Conservation (phyloP, 495 filamentous ascomycete genomes). For the Penicillium coprophilum region DNA sequence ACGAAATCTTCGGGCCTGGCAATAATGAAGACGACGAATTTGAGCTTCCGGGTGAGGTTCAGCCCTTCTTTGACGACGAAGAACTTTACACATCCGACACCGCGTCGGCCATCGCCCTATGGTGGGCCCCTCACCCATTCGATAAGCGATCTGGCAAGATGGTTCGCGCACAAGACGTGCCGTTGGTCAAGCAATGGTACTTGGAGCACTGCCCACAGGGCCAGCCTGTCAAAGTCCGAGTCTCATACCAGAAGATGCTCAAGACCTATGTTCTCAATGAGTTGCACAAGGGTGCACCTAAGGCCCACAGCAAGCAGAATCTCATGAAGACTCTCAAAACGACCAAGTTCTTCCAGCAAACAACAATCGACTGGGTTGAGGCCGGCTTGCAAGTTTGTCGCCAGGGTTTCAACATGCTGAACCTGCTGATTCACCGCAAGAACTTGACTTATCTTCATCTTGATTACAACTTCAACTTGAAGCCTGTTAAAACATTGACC, state of each 20-base stretch:
- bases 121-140: slow-evolving; percentile 99
- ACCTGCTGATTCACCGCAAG: slow-evolving; percentile 96
- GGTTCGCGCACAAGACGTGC: slow-evolving; percentile 95
- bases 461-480: slow-evolving; percentile 99
- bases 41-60: slow-evolving; percentile 72
- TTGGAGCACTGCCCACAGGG: slow-evolving; percentile 90
- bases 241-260: slow-evolving; percentile 98
- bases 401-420: slow-evolving; percentile 99
- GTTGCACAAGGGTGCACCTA: slow-evolving; percentile 89
- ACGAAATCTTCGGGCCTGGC: slow-evolving; percentile 86
- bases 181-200: slow-evolving; percentile 98
- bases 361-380: slow-evolving; percentile 99
- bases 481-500: slow-evolving; percentile 97
- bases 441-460: slow-evolving; percentile 98
- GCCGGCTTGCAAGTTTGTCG: slow-evolving; percentile 97
- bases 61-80: slow-evolving; percentile 89
- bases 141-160: slow-evolving; percentile 95
- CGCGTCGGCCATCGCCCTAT: slow-evolving; percentile 85
- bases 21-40: slow-evolving; percentile 90
- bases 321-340: slow-evolving; percentile 84
- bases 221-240: slow-evolving; percentile 94
- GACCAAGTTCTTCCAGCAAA: slow-evolving; percentile 99
- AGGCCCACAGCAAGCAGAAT: slow-evolving; percentile 93
- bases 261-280: slow-evolving; percentile 98
- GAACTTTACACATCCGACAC: slow-evolving; percentile 89